A percentile compares a stretch with the other conserved stretches of the same genome.
phyloP scores from a whole-genome alignment of 2,329 filamentous ascomycete species.

The Phialocephala subalpina region DNA sequence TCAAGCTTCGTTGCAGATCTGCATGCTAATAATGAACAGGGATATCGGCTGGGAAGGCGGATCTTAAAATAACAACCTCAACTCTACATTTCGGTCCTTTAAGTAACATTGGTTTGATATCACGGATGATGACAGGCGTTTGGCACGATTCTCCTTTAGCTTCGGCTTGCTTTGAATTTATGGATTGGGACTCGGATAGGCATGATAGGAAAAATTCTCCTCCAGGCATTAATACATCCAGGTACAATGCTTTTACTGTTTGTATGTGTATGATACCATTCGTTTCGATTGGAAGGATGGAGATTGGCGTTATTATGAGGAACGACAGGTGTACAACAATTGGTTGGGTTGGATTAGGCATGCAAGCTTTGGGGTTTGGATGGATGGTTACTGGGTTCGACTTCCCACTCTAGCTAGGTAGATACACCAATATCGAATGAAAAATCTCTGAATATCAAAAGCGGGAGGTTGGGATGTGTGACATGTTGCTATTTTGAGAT shows the following conservation, averaged over 20 bases:
- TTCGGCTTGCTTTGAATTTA: slow-evolving; percentile 10
- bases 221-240: slow-evolving; percentile 5
- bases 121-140: slow-evolving; percentile 11
- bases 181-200: slow-evolving; percentile 37
- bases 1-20: not conserved
- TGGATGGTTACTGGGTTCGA: not conserved
- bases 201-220: slow-evolving; percentile 7
- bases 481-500: not conserved
- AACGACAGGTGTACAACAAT: slow-evolving; percentile 18
- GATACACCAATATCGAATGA: slow-evolving; percentile 5
- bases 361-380: not conserved
- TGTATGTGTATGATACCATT: slow-evolving; percentile 33
- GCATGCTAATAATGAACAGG: slow-evolving; percentile 30
- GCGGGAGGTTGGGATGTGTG: not conserved
- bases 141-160: slow-evolving; percentile 5
- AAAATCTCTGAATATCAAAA: not conserved
- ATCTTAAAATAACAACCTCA: slow-evolving; percentile 18
- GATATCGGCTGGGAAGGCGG: slow-evolving; percentile 41
- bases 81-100: slow-evolving; percentile 11
- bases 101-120: not conserved
- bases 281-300: slow-evolving; percentile 17
- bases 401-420: slow-evolving; percentile 23
- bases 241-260: not conserved
- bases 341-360: slow-evolving; percentile 3
- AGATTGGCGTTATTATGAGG: slow-evolving; percentile 13